Evolutionary conservation across 106 monocot species (phyloP), one percentile per base, ranked within the genome.

Genomic region (Chionographis japonica): DNA sequence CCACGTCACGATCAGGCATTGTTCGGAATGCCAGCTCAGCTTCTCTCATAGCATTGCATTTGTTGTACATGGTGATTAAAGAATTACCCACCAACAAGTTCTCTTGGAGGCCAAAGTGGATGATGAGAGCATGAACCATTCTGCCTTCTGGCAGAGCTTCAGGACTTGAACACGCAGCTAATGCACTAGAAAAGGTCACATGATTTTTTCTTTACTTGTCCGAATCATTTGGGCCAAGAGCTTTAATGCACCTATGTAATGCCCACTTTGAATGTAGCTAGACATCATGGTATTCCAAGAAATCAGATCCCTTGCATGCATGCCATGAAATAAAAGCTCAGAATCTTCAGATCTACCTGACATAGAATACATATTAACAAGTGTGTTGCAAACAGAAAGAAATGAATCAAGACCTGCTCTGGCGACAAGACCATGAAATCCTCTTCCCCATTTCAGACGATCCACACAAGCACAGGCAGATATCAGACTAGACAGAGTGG

Each of bases 211-310:
- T 50, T 69, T 71, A 2, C 79, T 68, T 37, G 50, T 38, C 35
- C 40, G 61, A 72, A 85, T 49, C 67, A 94, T 50, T 9, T 79
- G 70, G 12, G 65, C 14, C 3, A 90, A 59, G 20, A 88, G 67
- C 50, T 62, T 67, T 52, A 85, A 65, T 5, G 88, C 83, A 57
- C 74, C 74, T 17, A 51, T 54, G 12, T 68, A 35, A 15, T 79
- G 40, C 40, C 82, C 83, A 19, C 52, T 75, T 39, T 79, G 77
- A 64, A 68, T 74, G 70, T 85, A 88, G 17, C 76, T 77, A 54
- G 88, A 73, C 35, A 94, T 85, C 83, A 94, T 78, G 49, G 85
- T 76, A 63, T 94, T 94, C 85, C 79, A 94, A 15, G 89, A 91
- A 61, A 94, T 88, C 46, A 88, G 18, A 67, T 91, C 94, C 69